Evolutionary conservation across 208 protist species (phyloP), one percentile per base, ranked within the genome.

Genomic region (Leishmania amazonensis): DNA sequence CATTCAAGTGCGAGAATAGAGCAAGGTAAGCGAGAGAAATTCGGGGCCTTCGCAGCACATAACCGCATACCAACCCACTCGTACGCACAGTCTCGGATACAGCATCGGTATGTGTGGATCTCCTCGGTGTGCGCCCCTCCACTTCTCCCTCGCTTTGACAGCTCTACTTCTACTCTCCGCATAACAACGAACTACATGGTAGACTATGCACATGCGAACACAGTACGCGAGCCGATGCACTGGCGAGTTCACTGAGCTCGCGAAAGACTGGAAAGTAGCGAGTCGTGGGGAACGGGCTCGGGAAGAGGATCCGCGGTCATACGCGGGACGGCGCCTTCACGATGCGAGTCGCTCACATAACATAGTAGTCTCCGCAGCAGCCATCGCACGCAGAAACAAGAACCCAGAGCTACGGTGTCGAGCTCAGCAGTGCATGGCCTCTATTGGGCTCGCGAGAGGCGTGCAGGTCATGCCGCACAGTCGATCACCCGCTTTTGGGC

Each of bases 341-440:
- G 28, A 31, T 31, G 24, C 51, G 3, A 54, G 11, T 31, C 19
- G 21, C 28, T 7, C 70, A 9, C 8, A 54, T 7, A 19, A 31
- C 42, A 74, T 24, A 74, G 45, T 19, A 31, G 7, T 38, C 70
- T 17, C 70, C 70, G 51, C 67, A 19, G 67, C 67, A 19, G n/a
- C 24, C 21, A 74, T 28, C 51, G 17, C 51, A 31, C 11, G 24
- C 38, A 49, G 75, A 53, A 38, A 65, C 19, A 49, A 31, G 38
- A n/a, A 35, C 65, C 21, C 40, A 3, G 24, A 42, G 73, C n/a
- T 4, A 31, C 24, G 35, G 31, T 45, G 40, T 6, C 54, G 17
- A 4, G 47, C 75, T 83, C 68, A 83, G 65, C 73, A 78, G 64
- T 81, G 83, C 83, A 82, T 83, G 49, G 83, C 75, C 75, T 83